Evolutionary conservation across 2,329 filamentous ascomycete genomes (phyloP).

Genomic region (Boeremia exigua): DNA sequence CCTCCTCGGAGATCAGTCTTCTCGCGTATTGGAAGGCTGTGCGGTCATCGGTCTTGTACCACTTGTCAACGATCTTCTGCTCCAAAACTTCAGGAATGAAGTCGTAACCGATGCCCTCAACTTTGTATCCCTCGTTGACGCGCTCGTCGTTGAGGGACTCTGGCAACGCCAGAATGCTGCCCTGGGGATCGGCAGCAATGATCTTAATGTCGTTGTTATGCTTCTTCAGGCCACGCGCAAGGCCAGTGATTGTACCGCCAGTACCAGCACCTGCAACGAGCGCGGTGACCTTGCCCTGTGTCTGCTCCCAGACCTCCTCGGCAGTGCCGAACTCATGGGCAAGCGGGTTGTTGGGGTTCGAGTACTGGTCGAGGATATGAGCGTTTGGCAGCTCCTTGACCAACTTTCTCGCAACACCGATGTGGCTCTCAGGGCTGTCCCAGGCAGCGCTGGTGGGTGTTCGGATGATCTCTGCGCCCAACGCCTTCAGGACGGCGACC

Average conservation of each 20-base stretch:
- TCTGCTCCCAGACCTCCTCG: slow-evolving; percentile 95
- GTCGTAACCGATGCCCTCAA: slow-evolving; percentile 98
- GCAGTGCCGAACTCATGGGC: slow-evolving; percentile 95
- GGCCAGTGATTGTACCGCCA: slow-evolving; percentile 90
- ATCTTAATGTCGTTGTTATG: slow-evolving; percentile 86
- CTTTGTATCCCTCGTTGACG: slow-evolving; percentile 88
- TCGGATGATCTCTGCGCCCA: slow-evolving; percentile 96
- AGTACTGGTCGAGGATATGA: slow-evolving; percentile 96
- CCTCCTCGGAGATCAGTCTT: slow-evolving; percentile 90
- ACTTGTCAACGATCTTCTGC: slow-evolving; percentile 80
- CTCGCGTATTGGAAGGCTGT: slow-evolving; percentile 92
- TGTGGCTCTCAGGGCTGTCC: slow-evolving; percentile 94
- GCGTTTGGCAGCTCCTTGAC: slow-evolving; percentile 97
- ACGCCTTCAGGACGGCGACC: slow-evolving; percentile 88
- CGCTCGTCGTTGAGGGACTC: slow-evolving; percentile 78
- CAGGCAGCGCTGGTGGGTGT: slow-evolving; percentile 95
- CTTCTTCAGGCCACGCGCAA: slow-evolving; percentile 84
- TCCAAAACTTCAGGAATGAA: slow-evolving; percentile 95
- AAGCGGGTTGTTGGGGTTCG: slow-evolving; percentile 86
- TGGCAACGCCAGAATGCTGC: slow-evolving; percentile 88
- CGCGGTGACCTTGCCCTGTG: slow-evolving; percentile 78
- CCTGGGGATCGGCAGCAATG: slow-evolving; percentile 89
- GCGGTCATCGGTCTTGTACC: slow-evolving; percentile 97
- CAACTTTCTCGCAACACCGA: slow-evolving; percentile 87
- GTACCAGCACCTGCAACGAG: slow-evolving; percentile 93